Conservation (phyloP, 805 yeast species). For the Monosporozyma yasuniensis region DNA sequence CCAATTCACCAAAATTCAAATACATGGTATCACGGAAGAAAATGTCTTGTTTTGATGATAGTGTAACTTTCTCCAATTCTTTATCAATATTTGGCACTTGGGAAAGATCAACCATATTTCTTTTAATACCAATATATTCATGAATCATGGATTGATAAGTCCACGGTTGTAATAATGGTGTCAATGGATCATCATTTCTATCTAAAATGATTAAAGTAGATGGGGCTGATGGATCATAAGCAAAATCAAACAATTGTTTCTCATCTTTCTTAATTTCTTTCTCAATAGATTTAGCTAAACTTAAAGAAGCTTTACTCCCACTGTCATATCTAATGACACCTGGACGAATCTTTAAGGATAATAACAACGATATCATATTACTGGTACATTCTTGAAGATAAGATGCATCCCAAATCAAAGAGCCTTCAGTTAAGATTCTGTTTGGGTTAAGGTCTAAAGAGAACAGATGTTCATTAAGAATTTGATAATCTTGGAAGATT, state of each 20-base stretch:
- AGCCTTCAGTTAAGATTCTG: conserved; percentile 19
- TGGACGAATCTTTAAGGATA: conserved; percentile 73
- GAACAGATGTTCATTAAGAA: conserved; percentile 63
- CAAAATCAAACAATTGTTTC: conserved; percentile 60
- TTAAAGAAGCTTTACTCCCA: conserved; percentile 53
- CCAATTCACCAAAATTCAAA: conserved; percentile 88
- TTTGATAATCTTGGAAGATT: conserved; percentile 73
- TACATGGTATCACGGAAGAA: conserved; percentile 78
- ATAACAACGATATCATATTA: conserved; percentile 22
- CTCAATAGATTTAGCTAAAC: conserved; percentile 58
- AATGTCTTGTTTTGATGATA: conserved; percentile 59
- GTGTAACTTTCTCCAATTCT: conserved; percentile 56
- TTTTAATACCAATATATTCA: conserved; percentile 73
- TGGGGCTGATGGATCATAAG: conserved; percentile 36
- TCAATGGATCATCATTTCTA: conserved; percentile 81
- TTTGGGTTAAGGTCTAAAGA: conserved; percentile 30
- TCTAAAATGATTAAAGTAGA: conserved; percentile 73
- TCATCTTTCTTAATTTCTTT: conserved; percentile 47
- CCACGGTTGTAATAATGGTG: conserved; percentile 93
- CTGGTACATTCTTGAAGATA: conserved; percentile 19
- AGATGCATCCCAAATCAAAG: conserved; percentile 22
- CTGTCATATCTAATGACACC: conserved; percentile 61
- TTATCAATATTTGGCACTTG: conserved; percentile 44
- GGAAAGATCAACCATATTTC: conserved; percentile 69
- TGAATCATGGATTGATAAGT: conserved; percentile 97